Percentiles rank a stretch among this genome's conserved stretches.
These are phyloP conservation scores for Sarocladium brachiariae DNA, from an alignment of 2,329 filamentous ascomycete species.

Conservation along the genomic window DNA sequence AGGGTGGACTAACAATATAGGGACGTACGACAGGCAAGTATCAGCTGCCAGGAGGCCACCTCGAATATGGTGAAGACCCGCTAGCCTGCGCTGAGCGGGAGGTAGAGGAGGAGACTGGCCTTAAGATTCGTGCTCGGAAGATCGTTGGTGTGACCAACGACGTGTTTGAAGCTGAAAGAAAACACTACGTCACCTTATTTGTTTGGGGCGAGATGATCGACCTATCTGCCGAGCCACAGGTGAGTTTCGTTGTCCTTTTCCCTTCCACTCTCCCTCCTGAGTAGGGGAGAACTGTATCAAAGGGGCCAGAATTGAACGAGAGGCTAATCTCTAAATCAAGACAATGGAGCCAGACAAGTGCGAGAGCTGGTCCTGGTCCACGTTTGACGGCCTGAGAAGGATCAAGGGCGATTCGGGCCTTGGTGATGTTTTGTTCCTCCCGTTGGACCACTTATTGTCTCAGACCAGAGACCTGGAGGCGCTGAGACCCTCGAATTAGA, in stretches of 20 bases:
- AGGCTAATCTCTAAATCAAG: slow-evolving; percentile 15
- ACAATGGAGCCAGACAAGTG: slow-evolving; percentile 45
- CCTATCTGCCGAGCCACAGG: slow-evolving; percentile 42
- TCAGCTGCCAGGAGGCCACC: slow-evolving; percentile 68
- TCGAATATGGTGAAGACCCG: slow-evolving; percentile 61
- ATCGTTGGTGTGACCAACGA: slow-evolving; percentile 61
- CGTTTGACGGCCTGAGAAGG: slow-evolving; percentile 34
- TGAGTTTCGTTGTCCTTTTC: slow-evolving; percentile 25
- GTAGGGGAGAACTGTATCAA: not conserved
- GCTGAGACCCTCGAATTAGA: slow-evolving; percentile 13
- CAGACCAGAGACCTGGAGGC: slow-evolving; percentile 16
- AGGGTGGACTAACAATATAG: not conserved
- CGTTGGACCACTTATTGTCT: slow-evolving; percentile 24
- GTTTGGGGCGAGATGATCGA: slow-evolving; percentile 47
- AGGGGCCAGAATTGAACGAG: not conserved
- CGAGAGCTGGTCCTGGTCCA: slow-evolving; percentile 41
- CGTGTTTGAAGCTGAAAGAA: slow-evolving; percentile 49
- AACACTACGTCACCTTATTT: slow-evolving; percentile 72
- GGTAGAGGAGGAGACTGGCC: slow-evolving; percentile 62
- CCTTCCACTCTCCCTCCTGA: not conserved
- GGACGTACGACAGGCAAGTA: slow-evolving; percentile 41
- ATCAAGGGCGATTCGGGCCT: slow-evolving; percentile 17
- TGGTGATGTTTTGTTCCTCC: slow-evolving; percentile 24
- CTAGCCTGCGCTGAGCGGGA: slow-evolving; percentile 60
- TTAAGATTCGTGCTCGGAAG: slow-evolving; percentile 44